Conservation (phyloP, 768 basidiomycete genomes). For the Kwoniella sp. region DNA sequence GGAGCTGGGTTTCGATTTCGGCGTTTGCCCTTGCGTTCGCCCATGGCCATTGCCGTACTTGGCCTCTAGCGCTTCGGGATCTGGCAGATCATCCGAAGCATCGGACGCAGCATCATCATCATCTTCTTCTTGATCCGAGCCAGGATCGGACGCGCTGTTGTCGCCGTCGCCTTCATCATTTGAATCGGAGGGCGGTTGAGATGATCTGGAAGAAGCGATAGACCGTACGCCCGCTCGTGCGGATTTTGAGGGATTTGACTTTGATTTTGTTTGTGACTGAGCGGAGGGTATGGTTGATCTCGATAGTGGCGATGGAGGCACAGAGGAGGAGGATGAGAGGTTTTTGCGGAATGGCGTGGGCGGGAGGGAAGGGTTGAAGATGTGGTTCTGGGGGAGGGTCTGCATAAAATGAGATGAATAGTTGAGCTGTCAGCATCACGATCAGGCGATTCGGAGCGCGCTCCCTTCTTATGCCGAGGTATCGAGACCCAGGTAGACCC, state of each 20-base stretch:
- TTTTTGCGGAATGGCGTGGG: conserved; percentile 57
- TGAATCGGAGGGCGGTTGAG: conserved; percentile 11
- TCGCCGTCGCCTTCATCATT: conserved; percentile 41
- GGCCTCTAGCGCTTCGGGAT: conserved; percentile 44
- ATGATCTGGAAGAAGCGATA: conserved; percentile 2
- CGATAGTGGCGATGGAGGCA: conserved; percentile 68
- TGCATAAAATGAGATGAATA: conserved; percentile 5
- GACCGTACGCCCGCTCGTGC: not conserved
- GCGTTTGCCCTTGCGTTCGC: conserved; percentile 6
- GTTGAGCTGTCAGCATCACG: conserved; percentile 8
- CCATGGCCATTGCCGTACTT: conserved; percentile 14
- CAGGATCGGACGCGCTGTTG: not conserved
- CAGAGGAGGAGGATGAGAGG: conserved; percentile 2
- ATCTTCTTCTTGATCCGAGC: conserved; percentile 20
- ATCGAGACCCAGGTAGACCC: too few species aligned
- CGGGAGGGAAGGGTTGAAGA: conserved; percentile 70
- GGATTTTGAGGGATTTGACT: conserved; percentile 14
- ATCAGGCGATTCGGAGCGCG: not conserved
- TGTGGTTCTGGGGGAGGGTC: conserved; percentile 43
- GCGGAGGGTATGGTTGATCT: conserved; percentile 75
- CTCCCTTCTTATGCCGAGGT: too few species aligned
- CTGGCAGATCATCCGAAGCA: conserved; percentile 46
- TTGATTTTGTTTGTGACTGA: conserved; percentile 6
- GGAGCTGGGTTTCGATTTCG: conserved; percentile 8
- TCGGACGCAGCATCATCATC: conserved; percentile 11